Percentiles rank a stretch among this genome's conserved stretches.
These are phyloP conservation scores for Cladophialophora psammophila DNA, from an alignment of 2,329 filamentous ascomycete species.

Conservation along the genomic window DNA sequence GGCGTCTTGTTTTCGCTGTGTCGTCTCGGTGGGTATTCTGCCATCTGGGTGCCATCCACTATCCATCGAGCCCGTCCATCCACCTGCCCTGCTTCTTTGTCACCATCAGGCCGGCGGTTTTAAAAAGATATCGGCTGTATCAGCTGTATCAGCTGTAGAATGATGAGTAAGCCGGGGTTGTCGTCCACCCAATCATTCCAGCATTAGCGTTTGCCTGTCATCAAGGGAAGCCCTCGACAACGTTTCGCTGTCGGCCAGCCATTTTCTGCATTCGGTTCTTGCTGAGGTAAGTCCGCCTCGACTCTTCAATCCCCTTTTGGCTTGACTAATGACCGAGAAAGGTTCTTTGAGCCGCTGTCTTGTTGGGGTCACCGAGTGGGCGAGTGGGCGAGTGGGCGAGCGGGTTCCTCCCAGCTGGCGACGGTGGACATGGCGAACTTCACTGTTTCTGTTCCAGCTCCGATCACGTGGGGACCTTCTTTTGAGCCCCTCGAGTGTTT, in stretches of 20 bases:
- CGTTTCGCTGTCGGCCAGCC: not conserved
- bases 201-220: not conserved
- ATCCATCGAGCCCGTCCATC: not conserved
- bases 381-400: not conserved
- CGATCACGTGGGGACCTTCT: not conserved
- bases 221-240: not conserved
- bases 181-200: not conserved
- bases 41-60: no score
- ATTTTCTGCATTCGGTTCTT: not conserved
- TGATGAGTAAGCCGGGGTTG: constrained; percentile 7
- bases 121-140: not conserved
- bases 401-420: no score
- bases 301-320: not conserved
- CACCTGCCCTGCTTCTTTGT: not conserved
- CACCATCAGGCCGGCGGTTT: not conserved
- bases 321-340: not conserved
- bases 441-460: not conserved
- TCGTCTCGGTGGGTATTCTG: no score
- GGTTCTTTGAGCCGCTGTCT: not conserved
- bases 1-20: no score
- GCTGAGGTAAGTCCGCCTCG: not conserved
- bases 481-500: not conserved
- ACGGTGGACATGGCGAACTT: not conserved
- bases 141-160: constrained; percentile 1
- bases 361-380: not conserved